Conservation (phyloP, 1,284 basidiomycete species). For the Fomitopsis schrenkii region DNA sequence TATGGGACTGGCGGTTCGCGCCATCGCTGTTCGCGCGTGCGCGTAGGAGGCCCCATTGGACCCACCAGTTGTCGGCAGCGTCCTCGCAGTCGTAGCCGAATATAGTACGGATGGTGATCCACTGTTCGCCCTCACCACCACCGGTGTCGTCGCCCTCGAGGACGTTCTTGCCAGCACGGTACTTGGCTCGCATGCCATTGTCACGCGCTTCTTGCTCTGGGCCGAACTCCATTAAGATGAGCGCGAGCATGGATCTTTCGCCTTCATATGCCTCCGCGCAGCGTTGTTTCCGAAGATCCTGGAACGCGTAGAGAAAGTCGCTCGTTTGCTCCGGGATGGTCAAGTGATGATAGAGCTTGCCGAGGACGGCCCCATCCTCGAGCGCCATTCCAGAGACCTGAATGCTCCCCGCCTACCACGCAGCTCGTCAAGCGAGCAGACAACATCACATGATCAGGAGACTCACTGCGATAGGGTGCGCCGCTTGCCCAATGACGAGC, state of each 20-base stretch:
- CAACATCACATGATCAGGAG: slow-evolving; percentile 24
- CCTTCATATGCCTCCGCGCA: slow-evolving; percentile 12
- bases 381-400: slow-evolving; percentile 37
- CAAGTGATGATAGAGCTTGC: slow-evolving; percentile 54
- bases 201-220: slow-evolving; percentile 38
- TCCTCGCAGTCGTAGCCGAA: slow-evolving; percentile 35
- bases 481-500: slow-evolving; percentile 34
- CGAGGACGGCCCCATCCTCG: slow-evolving; percentile 57
- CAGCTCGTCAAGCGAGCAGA: not conserved
- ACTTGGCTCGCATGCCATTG: slow-evolving; percentile 33
- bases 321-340: slow-evolving; percentile 45
- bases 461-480: slow-evolving; percentile 48
- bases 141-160: slow-evolving; percentile 25
- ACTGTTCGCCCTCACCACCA: slow-evolving; percentile 21
- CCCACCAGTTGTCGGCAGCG: slow-evolving; percentile 36
- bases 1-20: not conserved
- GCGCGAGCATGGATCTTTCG: slow-evolving; percentile 15
- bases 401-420: slow-evolving; percentile 27
- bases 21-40: slow-evolving; percentile 21
- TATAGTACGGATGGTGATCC: slow-evolving; percentile 23
- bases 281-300: slow-evolving; percentile 38
- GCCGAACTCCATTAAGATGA: slow-evolving; percentile 15
- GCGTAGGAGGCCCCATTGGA: slow-evolving; percentile 31
- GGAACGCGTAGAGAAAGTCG: slow-evolving; percentile 47
- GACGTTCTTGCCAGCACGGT: slow-evolving; percentile 33